phyloP scores from a whole-genome alignment of 495 filamentous ascomycete genomes.

The Recurvomyces mirabilis region DNA sequence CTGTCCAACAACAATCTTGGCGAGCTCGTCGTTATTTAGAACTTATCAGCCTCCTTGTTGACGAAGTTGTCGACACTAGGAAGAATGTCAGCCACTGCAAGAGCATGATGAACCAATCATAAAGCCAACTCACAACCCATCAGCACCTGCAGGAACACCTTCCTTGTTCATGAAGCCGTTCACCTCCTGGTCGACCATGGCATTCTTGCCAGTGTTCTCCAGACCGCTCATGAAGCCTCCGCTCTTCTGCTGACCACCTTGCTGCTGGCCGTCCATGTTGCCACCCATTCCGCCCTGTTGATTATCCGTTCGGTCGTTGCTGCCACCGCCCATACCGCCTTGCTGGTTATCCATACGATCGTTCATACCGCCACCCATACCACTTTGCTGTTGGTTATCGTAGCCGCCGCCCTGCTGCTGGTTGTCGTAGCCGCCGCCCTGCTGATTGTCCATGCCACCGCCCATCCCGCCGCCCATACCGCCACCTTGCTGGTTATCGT shows the following conservation, averaged over 20 bases:
- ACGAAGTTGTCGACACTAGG: no score
- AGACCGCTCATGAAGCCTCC: slow-evolving; percentile 3
- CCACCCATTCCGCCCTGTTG: slow-evolving; percentile 5
- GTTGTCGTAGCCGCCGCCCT: slow-evolving; percentile 7
- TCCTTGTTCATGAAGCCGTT: slow-evolving; percentile 13
- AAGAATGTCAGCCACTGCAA: no score
- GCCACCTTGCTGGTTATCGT: slow-evolving; percentile 9
- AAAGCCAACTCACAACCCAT: no score
- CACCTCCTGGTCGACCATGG: slow-evolving; percentile 5
- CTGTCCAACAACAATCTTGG: no score
- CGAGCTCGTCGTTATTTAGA: no score
- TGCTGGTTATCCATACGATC: slow-evolving; percentile 6
- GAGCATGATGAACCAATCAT: no score
- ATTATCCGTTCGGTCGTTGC: not conserved
- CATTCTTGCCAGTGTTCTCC: slow-evolving; percentile 5
- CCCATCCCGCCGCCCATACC: not conserved
- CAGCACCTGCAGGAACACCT: no score
- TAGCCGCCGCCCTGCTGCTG: slow-evolving; percentile 10
- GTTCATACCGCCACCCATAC: not conserved
- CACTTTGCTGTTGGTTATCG: not conserved
- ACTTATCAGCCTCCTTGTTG: no score
- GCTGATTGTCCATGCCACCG: slow-evolving; percentile 3
- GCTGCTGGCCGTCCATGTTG: not conserved
- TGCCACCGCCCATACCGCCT: slow-evolving; percentile 1
- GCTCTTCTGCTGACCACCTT: slow-evolving; percentile 1